These are phyloP conservation scores for Pseudocercospora macadamiae DNA, from an alignment of 2,329 filamentous ascomycete species.

Conservation along the genomic window DNA sequence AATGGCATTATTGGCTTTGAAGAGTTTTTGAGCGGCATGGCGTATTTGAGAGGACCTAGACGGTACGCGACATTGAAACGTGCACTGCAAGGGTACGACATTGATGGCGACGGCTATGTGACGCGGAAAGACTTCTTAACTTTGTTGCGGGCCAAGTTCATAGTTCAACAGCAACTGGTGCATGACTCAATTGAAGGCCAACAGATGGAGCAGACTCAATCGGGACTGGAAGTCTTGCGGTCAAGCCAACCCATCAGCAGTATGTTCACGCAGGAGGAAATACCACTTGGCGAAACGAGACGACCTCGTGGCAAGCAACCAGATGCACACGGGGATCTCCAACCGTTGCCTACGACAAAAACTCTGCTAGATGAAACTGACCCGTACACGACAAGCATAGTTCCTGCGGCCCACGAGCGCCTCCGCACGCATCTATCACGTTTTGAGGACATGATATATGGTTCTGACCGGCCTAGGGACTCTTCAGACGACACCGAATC, in stretches of 20 bases:
- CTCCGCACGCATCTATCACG: constrained; percentile 26
- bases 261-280: constrained; percentile 45
- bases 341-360: constrained; percentile 48
- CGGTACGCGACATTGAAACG: constrained; percentile 68
- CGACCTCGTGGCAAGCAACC: constrained; percentile 37
- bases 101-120: constrained; percentile 85
- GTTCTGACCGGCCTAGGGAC: not conserved
- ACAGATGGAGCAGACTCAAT: constrained; percentile 69
- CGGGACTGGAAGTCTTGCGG: constrained; percentile 42
- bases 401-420: constrained; percentile 19
- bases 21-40: constrained; percentile 84
- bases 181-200: constrained; percentile 77
- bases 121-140: constrained; percentile 84
- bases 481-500: no score
- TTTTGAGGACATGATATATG: constrained; percentile 13
- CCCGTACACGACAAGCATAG: constrained; percentile 15
- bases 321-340: constrained; percentile 38
- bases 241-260: constrained; percentile 52
- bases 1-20: constrained; percentile 90
- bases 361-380: constrained; percentile 61
- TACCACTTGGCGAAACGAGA: constrained; percentile 34
- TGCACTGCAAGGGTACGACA: constrained; percentile 87
- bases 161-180: constrained; percentile 86
- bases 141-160: constrained; percentile 90
- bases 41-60: constrained; percentile 62